phyloP scores from a whole-genome alignment of 139 green algal species.

The Volvox africanus region DNA sequence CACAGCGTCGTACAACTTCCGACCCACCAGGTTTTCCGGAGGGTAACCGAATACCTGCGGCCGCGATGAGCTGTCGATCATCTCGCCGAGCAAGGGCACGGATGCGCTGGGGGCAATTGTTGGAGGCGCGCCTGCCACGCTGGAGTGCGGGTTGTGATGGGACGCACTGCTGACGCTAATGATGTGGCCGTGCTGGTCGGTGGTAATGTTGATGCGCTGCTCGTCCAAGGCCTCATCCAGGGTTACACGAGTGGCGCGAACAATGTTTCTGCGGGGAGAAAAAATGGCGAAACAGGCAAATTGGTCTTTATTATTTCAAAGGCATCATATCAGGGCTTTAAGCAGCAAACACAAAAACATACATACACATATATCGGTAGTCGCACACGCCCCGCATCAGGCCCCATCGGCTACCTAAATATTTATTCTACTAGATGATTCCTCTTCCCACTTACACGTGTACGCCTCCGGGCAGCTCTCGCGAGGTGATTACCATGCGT shows the following conservation, averaged over 20 bases:
- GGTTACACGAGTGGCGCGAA: conserved; percentile 4
- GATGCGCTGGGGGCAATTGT: neutral
- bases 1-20: conserved; percentile 44
- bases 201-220: conserved; percentile 52
- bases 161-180: conserved; percentile 5
- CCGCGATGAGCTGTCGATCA: neutral
- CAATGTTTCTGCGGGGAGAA: conserved; percentile 9
- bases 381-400: no score
- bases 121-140: neutral
- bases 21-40: conserved; percentile 14
- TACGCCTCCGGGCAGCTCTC: neutral
- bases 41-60: conserved; percentile 54
- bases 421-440: no score
- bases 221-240: conserved; percentile 46
- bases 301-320: no score
- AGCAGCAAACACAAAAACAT: no score
- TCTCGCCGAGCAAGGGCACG: neutral
- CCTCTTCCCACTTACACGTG: conserved; percentile 7
- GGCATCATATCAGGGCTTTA: no score
- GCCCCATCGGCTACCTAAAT: no score
- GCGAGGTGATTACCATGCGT: conserved; percentile 36
- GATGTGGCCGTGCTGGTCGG: conserved; percentile 47
- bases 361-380: no score
- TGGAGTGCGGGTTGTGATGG: neutral
- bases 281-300: neutral